Conservation (phyloP, 345 rosid genomes). For the Populus simonii region DNA sequence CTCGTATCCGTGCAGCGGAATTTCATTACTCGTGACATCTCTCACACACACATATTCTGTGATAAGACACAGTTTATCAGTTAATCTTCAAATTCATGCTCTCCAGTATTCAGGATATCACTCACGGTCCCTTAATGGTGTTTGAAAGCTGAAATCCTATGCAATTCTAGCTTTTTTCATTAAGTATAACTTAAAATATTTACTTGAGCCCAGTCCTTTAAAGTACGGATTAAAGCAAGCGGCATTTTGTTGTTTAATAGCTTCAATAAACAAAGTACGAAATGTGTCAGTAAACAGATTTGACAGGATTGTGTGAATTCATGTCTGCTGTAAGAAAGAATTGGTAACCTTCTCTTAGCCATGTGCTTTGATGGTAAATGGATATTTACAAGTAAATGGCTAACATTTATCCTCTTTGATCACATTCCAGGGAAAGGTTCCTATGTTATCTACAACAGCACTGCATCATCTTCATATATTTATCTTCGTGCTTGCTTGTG, state of each 20-base stretch:
- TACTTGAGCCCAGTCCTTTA: not conserved
- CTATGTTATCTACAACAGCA: constrained; percentile 26
- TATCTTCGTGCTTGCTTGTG: constrained; percentile 34
- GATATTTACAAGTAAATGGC: not conserved
- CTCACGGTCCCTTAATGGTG: not conserved
- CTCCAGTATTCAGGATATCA: not conserved
- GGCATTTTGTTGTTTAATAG: not conserved
- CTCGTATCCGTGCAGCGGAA: not conserved
- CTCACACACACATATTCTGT: not conserved
- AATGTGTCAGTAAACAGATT: not conserved
- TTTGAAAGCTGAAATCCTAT: not conserved
- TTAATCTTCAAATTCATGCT: not conserved
- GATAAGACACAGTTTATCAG: not conserved
- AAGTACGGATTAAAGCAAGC: not conserved
- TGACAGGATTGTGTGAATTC: not conserved
- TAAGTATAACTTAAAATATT: not conserved
- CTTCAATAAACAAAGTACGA: not conserved
- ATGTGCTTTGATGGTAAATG: not conserved
- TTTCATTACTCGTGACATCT: not conserved
- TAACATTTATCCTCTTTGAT: not conserved
- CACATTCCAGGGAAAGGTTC: constrained; percentile 27
- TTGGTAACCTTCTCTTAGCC: not conserved
- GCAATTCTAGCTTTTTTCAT: not conserved
- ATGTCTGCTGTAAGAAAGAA: not conserved
- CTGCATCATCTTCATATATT: constrained; percentile 35